phyloP scores from a whole-genome alignment of 2,329 filamentous ascomycete genomes.

The Magnaporthales sp. region DNA sequence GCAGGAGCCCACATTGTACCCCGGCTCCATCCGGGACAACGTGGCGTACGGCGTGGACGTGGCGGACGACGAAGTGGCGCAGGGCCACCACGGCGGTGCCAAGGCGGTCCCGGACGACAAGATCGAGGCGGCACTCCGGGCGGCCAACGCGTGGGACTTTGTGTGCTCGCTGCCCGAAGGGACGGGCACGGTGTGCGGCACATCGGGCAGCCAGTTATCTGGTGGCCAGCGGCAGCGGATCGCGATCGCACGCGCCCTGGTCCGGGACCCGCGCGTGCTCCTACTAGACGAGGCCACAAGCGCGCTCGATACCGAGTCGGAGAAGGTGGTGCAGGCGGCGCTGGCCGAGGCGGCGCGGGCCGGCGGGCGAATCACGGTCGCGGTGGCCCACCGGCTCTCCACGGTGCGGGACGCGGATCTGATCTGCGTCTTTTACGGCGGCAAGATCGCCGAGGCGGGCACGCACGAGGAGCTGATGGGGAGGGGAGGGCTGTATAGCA shows the following conservation, averaged over 20 bases:
- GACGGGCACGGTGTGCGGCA: conserved; percentile 46
- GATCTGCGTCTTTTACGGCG: conserved; percentile 48
- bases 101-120: conserved; percentile 20
- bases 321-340: conserved; percentile 40
- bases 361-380: conserved; percentile 31
- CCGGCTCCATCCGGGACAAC: conserved; percentile 36
- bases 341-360: conserved; percentile 27
- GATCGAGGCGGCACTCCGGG: conserved; percentile 33
- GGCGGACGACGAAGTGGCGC: conserved; percentile 10
- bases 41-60: conserved; percentile 27
- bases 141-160: conserved; percentile 41
- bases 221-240: conserved; percentile 52
- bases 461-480: conserved; percentile 41
- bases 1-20: conserved; percentile 46
- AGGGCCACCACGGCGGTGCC: neutral
- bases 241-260: conserved; percentile 50
- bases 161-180: conserved; percentile 36
- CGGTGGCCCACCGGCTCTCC: conserved; percentile 28
- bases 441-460: conserved; percentile 43
- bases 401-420: conserved; percentile 50
- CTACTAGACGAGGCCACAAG: conserved; percentile 52
- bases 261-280: conserved; percentile 46
- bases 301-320: conserved; percentile 40
- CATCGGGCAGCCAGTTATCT: conserved; percentile 46
- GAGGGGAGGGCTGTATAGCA: conserved; percentile 22